phyloP scores from a whole-genome alignment of 225 moss, liverwort and hornwort genomes.

The Straminergon stramineum region DNA sequence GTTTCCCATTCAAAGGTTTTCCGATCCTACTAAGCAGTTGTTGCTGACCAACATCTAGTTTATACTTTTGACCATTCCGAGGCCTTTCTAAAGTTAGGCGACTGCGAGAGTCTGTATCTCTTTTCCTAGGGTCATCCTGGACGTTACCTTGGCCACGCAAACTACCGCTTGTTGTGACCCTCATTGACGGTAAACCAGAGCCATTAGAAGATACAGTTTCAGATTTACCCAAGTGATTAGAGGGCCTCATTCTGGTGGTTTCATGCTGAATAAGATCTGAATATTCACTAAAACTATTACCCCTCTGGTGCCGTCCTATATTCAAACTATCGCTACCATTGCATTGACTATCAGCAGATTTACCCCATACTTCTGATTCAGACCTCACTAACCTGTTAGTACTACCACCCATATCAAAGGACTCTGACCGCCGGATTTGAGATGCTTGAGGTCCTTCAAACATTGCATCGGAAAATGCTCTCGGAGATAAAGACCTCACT shows the following conservation, averaged over 20 bases:
- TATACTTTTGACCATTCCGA: slow-evolving; percentile 22
- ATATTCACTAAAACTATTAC: slow-evolving; percentile 38
- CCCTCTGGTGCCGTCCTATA: slow-evolving; percentile 30
- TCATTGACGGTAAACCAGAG: slow-evolving; percentile 12
- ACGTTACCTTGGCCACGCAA: background rate
- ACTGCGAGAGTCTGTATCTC: background rate
- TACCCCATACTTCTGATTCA: slow-evolving; percentile 41
- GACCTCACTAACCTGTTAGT: slow-evolving; percentile 28
- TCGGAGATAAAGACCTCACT: slow-evolving; percentile 35
- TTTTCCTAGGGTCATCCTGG: slow-evolving; percentile 4
- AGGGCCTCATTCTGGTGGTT: slow-evolving; percentile 16
- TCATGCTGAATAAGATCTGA: slow-evolving; percentile 17
- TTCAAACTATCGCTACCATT: slow-evolving; percentile 11
- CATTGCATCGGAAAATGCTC: slow-evolving; percentile 34
- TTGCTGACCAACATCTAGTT: slow-evolving; percentile 5
- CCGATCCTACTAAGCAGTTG: slow-evolving; percentile 7
- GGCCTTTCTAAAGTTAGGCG: slow-evolving; percentile 11
- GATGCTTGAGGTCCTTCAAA: slow-evolving; percentile 20
- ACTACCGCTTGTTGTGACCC: background rate
- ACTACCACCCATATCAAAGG: slow-evolving; percentile 37
- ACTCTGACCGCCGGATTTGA: slow-evolving; percentile 38
- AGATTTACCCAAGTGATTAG: slow-evolving; percentile 7
- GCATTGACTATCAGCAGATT: background rate
- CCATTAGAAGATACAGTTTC: slow-evolving; percentile 14
- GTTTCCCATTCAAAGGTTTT: slow-evolving; percentile 31